These are phyloP conservation scores for Apocynum venetum DNA, from an alignment of 257 asterid species.

Conservation along the genomic window DNA sequence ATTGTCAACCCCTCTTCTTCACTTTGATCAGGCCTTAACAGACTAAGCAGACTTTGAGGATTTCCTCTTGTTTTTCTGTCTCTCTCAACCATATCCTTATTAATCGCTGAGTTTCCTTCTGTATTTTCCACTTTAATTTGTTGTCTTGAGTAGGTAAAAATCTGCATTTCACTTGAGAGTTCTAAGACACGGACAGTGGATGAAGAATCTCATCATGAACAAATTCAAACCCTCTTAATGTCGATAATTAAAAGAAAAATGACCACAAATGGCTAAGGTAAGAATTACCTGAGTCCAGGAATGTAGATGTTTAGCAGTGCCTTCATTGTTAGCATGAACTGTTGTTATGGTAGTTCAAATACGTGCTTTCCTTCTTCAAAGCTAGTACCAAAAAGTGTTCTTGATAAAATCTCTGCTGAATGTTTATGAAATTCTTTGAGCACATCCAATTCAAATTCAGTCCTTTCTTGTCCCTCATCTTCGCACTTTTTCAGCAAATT, in stretches of 20 bases:
- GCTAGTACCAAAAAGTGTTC: conserved; percentile 57
- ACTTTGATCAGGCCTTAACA: background rate
- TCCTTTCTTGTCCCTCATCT: conserved; percentile 22
- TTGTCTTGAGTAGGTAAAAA: conserved; percentile 60
- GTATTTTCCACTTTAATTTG: conserved; percentile 52
- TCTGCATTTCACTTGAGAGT: conserved; percentile 15
- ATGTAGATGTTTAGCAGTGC: conserved; percentile 1
- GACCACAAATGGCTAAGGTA: no score
- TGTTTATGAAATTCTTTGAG: conserved; percentile 49
- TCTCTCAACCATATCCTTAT: conserved; percentile 34
- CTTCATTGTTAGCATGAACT: conserved; percentile 25
- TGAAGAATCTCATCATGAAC: no score
- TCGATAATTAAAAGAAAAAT: no score
- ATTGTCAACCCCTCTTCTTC: conserved; percentile 14
- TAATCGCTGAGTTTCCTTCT: conserved; percentile 48
- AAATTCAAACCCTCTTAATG: no score
- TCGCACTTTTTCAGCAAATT: conserved; percentile 48
- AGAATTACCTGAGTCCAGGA: conserved; percentile 61
- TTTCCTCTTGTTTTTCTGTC: conserved; percentile 15
- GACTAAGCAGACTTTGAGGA: no score
- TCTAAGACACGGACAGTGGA: no score
- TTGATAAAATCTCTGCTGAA: conserved; percentile 58
- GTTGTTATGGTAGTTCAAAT: conserved; percentile 58
- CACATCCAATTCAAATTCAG: conserved; percentile 50
- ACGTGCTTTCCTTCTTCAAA: conserved; percentile 53